Conservation (phyloP, 345 rosid genomes). For the Populus nigra region DNA sequence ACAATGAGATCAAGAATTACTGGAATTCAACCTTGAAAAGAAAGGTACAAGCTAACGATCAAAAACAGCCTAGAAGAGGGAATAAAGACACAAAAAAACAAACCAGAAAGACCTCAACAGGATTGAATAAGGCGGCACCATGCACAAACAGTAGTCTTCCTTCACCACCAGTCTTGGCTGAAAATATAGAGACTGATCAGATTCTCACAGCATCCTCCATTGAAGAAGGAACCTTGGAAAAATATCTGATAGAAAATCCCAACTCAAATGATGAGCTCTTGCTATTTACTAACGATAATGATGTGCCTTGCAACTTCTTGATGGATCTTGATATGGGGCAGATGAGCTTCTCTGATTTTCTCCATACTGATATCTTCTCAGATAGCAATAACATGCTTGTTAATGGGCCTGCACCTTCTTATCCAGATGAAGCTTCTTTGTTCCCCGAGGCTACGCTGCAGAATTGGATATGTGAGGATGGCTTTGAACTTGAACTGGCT, state of each 20-base stretch:
- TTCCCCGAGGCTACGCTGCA: constrained; percentile 26
- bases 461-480: constrained; percentile 5
- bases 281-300: background rate
- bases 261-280: background rate
- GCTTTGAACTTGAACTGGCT: background rate
- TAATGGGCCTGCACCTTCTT: background rate
- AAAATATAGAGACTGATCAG: too few relatives aligned
- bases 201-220: background rate
- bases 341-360: constrained; percentile 1
- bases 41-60: background rate
- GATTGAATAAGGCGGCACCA: too few relatives aligned
- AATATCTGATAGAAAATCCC: background rate
- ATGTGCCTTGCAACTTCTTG: background rate
- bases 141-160: too few relatives aligned
- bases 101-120: too few relatives aligned
- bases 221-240: background rate
- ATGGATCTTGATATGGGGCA: background rate
- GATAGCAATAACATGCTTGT: background rate
- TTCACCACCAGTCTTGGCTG: too few relatives aligned
- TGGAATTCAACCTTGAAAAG: constrained; percentile 25
- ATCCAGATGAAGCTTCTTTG: background rate
- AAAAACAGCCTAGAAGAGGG: background rate
- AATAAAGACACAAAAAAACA: background rate
- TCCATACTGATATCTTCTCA: background rate
- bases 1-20: constrained; percentile 38